Base-by-base conservation (phyloP, 2,329 filamentous ascomycete genomes). In the Graphilbum fragrans region DNA sequence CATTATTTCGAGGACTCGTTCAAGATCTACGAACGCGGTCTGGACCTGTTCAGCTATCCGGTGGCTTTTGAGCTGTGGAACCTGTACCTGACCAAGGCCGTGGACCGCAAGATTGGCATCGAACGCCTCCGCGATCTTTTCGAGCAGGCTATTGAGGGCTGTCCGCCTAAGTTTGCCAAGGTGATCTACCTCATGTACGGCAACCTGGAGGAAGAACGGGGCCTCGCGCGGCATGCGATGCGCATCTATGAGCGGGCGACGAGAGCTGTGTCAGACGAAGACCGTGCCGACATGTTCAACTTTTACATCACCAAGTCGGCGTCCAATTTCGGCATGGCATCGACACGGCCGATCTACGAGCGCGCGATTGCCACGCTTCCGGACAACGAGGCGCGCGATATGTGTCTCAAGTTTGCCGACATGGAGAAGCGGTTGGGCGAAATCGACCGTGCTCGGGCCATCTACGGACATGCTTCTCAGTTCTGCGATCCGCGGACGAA, bases 1-100 rank as follows among this genome's bases (percentile, higher is more conserved):
- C 80, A 86, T 45, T 98, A 96, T 61, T 94, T 82, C 55, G 92
- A 98, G 59, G 92, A 98, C 53, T 93, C 84, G 2, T 98, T 96
- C 77, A 96, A 96, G 64, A 72, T 96, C 37, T 98, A 94, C 58
- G 92, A 98, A 62, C 80, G 92, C 46, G 92, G 92, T 3, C 70
- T 98, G 31, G 92, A 98, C 59, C 79, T 98, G n/a, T 98, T 98
- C 70, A 94, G 80, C 59, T 98, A 96, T 55, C 92, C 92, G 0
- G 90, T 96, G 17, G 92, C 92, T 16, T 98, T 98, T 59, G 92
- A 98, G 66, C 71, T 98, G 19, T 98, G 92, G 93, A 98, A 98
- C 52, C 65, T 98, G 9, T 98, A 98, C 60, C 75, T 98, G 42
- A 95, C 87, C 41, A 98, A 98, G 63, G 92, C 92, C 0, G 88